Conservation (phyloP, 805 yeast species). For the Wickerhamiella siamensis region DNA sequence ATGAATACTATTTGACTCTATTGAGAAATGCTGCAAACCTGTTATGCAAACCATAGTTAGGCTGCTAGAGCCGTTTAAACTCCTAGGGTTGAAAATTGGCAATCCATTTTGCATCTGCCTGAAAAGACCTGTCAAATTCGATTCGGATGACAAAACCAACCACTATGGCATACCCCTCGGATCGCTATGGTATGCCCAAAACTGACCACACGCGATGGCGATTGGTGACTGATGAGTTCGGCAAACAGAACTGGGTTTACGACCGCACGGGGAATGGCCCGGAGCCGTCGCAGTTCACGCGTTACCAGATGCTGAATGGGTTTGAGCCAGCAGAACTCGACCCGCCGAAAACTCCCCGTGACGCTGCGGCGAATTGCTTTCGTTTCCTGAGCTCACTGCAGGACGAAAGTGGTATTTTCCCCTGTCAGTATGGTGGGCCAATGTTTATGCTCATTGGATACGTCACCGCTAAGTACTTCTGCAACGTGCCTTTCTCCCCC, state of each 20-base stretch:
- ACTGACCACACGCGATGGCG: slow-evolving; percentile 72
- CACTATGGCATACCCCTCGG: slow-evolving; percentile 51
- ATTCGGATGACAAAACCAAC: too few species aligned
- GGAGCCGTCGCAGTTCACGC: slow-evolving; percentile 16
- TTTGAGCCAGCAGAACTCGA: slow-evolving; percentile 23
- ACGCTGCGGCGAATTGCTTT: slow-evolving; percentile 60
- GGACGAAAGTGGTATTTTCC: slow-evolving; percentile 72
- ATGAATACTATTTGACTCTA: too few species aligned
- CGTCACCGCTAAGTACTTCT: slow-evolving; percentile 57
- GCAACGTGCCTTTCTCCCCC: slow-evolving; percentile 53
- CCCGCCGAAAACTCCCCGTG: slow-evolving; percentile 17
- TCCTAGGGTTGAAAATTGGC: too few species aligned
- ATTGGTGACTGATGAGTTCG: slow-evolving; percentile 50
- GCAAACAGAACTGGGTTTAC: slow-evolving; percentile 72
- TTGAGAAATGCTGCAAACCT: too few species aligned
- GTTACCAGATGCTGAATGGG: slow-evolving; percentile 18
- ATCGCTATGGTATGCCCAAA: slow-evolving; percentile 45
- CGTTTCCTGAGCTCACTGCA: slow-evolving; percentile 56
- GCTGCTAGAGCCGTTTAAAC: too few species aligned
- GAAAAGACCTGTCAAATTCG: neutral
- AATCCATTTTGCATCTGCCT: too few species aligned
- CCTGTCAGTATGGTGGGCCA: slow-evolving; percentile 91
- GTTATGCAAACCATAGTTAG: too few species aligned
- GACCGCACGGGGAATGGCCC: slow-evolving; percentile 28
- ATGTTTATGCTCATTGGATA: slow-evolving; percentile 94